phyloP scores from a whole-genome alignment of 176 grass and related monocot genomes.

The Lolium multiflorum region DNA sequence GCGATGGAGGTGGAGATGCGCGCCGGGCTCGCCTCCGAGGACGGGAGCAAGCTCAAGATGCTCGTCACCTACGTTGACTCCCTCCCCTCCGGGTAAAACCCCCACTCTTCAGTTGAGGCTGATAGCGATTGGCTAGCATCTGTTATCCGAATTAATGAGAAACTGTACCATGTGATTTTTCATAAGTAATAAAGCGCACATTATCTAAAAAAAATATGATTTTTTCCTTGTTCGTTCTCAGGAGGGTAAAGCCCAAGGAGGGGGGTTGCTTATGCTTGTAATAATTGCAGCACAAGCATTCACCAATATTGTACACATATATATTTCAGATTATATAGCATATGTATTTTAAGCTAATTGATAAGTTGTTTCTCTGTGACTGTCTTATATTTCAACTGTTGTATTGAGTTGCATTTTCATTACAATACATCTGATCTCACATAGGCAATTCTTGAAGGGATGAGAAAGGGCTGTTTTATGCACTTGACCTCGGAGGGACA shows the following conservation, averaged over 20 bases:
- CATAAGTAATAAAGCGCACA: no score
- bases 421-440: not conserved
- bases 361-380: not conserved
- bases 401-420: not conserved
- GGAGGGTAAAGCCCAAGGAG: not conserved
- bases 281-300: not conserved
- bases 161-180: not conserved
- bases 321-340: not conserved
- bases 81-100: constrained; percentile 71
- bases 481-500: constrained; percentile 90
- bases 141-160: not conserved
- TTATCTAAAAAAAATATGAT: no score
- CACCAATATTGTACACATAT: not conserved
- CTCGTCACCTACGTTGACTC: constrained; percentile 86
- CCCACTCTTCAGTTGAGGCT: not conserved
- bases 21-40: constrained; percentile 65
- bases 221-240: not conserved
- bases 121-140: not conserved
- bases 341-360: not conserved
- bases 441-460: constrained; percentile 40
- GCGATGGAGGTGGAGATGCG: constrained; percentile 86
- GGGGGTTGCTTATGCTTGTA: not conserved
- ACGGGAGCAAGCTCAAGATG: constrained; percentile 75
- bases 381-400: not conserved
- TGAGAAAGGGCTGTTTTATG: constrained; percentile 82